Base-by-base conservation (phyloP, 805 yeast genomes). In the Lipomyces sp. region DNA sequence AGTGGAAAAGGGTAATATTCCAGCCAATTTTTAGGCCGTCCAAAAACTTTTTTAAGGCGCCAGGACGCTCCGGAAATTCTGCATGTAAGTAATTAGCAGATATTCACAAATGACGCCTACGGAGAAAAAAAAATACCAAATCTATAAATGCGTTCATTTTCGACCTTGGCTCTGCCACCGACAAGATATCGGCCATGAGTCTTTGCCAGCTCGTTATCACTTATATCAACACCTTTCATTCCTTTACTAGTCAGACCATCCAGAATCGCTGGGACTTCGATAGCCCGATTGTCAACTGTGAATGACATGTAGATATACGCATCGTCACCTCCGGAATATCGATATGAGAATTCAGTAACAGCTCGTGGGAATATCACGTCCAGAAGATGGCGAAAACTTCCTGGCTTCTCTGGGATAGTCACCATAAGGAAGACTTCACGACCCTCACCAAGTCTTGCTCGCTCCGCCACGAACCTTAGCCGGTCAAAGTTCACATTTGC, bases 401-500 rank as follows among this genome's bases (percentile, higher is more conserved):
- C 99, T 24, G 98, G 97, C 56, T 82, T 79, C 77, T 95, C 99
- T 32, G 98, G 98, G 70, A 95, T 92, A 55, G 92, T 88, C 18
- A 93, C 92, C 57, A 90, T 86, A 83, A 95, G 82, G 74, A 96
- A 94, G 5, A 92, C 97, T 80, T 95, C 99, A 73, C 89, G 90
- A 64, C 98, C 99, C 77, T 94, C 98, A 80, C 99, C 99, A n/a
- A 95, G 83, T 60, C 91, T 96, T 13, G 99, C 98, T 79, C 99
- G 88, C 79, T 95, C 99, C 65, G 97, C 86, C 29, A 95, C 98
- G 78, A 95, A 95, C 77, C 99, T 85, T 74, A 95, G 83, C 74
- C 99, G 85, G 78, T 94, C 99, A 76, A 95, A 95, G 80, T 96
- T 94, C 97, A 95, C 93, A 79, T 95, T 95, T 45, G 99, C 99